phyloP scores from a whole-genome alignment of 2,329 filamentous ascomycete genomes.

The Lomentospora prolificans region DNA sequence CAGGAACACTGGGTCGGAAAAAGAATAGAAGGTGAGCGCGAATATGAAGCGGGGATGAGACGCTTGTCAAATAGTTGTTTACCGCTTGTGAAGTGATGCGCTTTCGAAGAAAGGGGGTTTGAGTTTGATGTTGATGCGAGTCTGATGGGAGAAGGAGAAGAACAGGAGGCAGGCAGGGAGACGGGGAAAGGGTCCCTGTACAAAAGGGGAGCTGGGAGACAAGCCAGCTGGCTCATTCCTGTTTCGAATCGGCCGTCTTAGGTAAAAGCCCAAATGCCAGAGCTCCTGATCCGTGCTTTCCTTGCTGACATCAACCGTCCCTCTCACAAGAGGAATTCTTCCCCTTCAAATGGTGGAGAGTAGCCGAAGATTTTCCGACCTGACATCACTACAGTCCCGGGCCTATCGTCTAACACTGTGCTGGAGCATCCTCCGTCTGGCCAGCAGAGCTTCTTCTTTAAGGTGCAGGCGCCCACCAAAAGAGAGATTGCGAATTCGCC shows the following conservation, averaged over 20 bases:
- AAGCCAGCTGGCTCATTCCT: slow-evolving; percentile 4
- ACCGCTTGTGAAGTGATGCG: neutral
- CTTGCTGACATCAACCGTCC: neutral
- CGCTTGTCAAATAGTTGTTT: neutral
- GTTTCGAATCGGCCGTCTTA: slow-evolving; percentile 7
- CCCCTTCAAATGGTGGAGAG: neutral
- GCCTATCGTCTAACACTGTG: neutral
- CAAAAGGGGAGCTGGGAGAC: neutral
- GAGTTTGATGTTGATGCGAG: neutral
- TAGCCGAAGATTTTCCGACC: slow-evolving; percentile 4
- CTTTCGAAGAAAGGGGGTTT: neutral
- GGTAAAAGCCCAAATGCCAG: neutral
- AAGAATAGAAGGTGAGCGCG: neutral
- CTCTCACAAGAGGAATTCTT: neutral
- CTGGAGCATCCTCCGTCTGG: neutral
- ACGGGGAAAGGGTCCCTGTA: neutral
- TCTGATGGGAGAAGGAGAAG: neutral
- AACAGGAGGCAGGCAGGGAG: neutral
- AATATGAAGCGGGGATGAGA: neutral
- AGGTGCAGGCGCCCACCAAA: neutral
- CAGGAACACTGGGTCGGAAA: neutral
- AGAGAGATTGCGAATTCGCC: neutral
- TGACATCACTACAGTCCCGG: slow-evolving; percentile 7
- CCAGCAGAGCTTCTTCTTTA: slow-evolving; percentile 5
- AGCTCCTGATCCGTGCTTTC: neutral